phyloP scores from a whole-genome alignment of 148 eudicot genomes.

The Amaranthus cruentus region DNA sequence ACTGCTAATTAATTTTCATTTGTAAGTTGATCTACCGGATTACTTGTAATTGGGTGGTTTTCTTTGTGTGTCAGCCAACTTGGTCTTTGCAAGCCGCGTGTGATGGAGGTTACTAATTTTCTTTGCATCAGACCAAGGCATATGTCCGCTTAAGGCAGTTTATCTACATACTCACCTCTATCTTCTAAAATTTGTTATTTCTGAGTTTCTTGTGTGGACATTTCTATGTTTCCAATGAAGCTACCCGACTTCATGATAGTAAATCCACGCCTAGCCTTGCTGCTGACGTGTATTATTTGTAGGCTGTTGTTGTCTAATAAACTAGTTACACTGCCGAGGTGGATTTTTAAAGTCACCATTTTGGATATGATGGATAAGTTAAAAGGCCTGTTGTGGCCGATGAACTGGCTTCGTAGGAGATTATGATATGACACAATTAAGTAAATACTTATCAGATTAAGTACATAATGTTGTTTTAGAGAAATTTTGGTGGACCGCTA shows the following conservation, averaged over 20 bases:
- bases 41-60: conserved; percentile 35
- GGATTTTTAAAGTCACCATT: conserved; percentile 2
- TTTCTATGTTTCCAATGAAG: conserved; percentile 23
- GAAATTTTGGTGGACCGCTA: not conserved
- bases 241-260: conserved; percentile 21
- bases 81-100: conserved; percentile 24
- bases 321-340: conserved; percentile 1
- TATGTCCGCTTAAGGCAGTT: conserved; percentile 19
- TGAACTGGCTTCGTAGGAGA: not conserved
- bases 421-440: not conserved
- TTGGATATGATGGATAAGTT: not conserved
- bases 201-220: not conserved
- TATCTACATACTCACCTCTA: conserved; percentile 6
- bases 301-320: conserved; percentile 3
- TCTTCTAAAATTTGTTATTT: conserved; percentile 3
- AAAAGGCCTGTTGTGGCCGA: not conserved
- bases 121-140: conserved; percentile 9
- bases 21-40: conserved; percentile 1
- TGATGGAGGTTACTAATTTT: conserved; percentile 15
- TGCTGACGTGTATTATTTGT: conserved; percentile 7
- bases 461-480: not conserved
- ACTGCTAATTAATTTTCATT: conserved; percentile 7
- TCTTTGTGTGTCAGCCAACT: conserved; percentile 44
- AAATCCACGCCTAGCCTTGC: conserved; percentile 7
- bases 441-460: not conserved